Percentiles rank a stretch among this genome's conserved stretches.
Conservation (phyloP, 2,329 filamentous ascomycete genomes). For the Fusarium sp. region DNA sequence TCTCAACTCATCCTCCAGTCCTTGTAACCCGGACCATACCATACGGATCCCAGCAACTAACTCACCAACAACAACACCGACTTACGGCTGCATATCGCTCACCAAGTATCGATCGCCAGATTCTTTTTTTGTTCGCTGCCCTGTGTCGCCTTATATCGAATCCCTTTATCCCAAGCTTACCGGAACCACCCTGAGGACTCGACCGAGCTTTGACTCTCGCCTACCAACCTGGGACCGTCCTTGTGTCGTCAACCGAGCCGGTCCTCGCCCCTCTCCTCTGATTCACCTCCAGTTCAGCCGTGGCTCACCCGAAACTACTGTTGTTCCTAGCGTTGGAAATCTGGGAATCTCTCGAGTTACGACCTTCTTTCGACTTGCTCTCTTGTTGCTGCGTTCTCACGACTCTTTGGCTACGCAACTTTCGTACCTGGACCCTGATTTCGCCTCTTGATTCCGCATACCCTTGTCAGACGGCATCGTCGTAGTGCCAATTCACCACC, state of each 20-base stretch:
- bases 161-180: background rate
- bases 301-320: background rate
- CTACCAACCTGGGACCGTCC: background rate
- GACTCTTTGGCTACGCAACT: conserved; percentile 14
- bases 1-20: conserved; percentile 27
- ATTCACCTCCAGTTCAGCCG: conserved; percentile 2
- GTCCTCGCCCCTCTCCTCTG: background rate
- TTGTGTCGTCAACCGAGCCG: background rate
- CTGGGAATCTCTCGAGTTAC: background rate
- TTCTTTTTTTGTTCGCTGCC: conserved; percentile 7
- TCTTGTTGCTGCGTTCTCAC: background rate
- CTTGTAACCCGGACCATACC: conserved; percentile 23
- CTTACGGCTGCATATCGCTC: conserved; percentile 41
- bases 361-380: background rate
- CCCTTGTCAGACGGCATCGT: conserved; percentile 33
- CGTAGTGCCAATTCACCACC: conserved; percentile 29
- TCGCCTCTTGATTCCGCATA: conserved; percentile 14
- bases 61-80: conserved; percentile 23
- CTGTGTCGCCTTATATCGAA: background rate
- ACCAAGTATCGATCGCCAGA: conserved; percentile 34
- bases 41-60: conserved; percentile 26
- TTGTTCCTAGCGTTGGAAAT: background rate
- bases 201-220: background rate
- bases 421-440: conserved; percentile 37
- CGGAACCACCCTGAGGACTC: background rate